Conservation (phyloP, 257 asterid species). For the Thymus mandschuricus region DNA sequence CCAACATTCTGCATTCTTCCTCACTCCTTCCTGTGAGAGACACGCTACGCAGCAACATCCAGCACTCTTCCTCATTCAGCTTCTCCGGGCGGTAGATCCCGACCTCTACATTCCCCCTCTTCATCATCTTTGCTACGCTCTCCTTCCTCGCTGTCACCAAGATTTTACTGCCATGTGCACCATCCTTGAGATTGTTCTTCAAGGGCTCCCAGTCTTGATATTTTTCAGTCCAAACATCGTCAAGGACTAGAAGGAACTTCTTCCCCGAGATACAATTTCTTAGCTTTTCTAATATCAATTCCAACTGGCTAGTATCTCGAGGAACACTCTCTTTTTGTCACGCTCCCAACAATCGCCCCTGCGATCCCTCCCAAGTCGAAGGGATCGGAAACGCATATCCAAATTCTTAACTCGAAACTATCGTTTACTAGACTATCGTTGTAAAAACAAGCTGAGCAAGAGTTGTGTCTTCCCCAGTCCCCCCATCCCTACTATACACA, state of each 20-base stretch:
- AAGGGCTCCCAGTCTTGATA: not conserved
- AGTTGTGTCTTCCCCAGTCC: conserved; percentile 49
- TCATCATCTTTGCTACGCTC: not conserved
- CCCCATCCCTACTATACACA: conserved; percentile 49
- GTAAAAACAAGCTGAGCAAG: conserved; percentile 42
- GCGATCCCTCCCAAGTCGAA: conserved; percentile 10
- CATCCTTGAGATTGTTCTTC: not conserved
- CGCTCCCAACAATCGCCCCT: not conserved
- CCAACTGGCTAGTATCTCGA: not conserved
- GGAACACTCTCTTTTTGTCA: not conserved
- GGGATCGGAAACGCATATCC: too few species aligned
- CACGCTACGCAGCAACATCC: not conserved
- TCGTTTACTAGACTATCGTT: conserved; percentile 25
- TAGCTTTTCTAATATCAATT: not conserved
- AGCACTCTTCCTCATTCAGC: not conserved
- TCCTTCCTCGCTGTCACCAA: conserved; percentile 13
- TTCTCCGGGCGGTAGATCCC: not conserved
- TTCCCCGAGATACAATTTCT: not conserved
- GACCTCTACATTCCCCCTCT: not conserved
- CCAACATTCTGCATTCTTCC: not conserved
- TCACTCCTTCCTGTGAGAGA: not conserved
- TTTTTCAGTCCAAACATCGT: too few species aligned
- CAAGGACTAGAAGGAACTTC: too few species aligned
- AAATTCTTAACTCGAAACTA: too few species aligned
- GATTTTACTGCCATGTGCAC: not conserved